Percentiles rank a stretch among this genome's conserved stretches.
These are phyloP conservation scores for Beauveria rudraprayagi DNA, from an alignment of 2,329 filamentous ascomycete genomes.

Conservation along the genomic window DNA sequence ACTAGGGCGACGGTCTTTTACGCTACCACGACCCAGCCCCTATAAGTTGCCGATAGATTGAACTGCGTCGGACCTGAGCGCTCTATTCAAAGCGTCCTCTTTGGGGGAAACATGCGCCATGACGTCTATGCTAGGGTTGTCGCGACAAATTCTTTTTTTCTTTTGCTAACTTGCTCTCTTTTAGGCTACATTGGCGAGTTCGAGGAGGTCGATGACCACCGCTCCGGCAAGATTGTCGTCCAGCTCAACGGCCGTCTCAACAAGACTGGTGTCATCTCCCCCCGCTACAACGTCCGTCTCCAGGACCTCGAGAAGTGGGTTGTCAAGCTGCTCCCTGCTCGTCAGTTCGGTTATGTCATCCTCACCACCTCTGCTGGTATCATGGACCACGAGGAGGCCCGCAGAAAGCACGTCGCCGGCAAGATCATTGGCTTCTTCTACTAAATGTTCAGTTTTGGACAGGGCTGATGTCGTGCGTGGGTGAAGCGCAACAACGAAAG, in stretches of 20 bases:
- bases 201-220: conserved; percentile 99
- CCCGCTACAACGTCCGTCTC: conserved; percentile 98
- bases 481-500: conserved; percentile 15
- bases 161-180: conserved; percentile 15
- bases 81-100: conserved; percentile 31
- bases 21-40: conserved; percentile 81
- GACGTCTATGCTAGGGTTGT: conserved; percentile 11
- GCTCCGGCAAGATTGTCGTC: conserved; percentile 98
- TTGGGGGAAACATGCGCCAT: conserved; percentile 23
- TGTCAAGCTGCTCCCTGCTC: conserved; percentile 94
- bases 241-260: conserved; percentile 98
- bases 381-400: conserved; percentile 99
- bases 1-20: conserved; percentile 89
- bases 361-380: conserved; percentile 98
- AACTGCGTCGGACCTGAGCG: conserved; percentile 23
- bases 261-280: conserved; percentile 99
- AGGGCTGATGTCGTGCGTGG: conserved; percentile 9
- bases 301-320: conserved; percentile 99
- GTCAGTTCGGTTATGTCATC: conserved; percentile 99
- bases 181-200: conserved; percentile 98
- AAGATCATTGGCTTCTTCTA: conserved; percentile 99
- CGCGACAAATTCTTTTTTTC: not conserved
- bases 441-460: conserved; percentile 42
- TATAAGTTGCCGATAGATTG: conserved; percentile 99
- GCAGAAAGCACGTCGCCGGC: conserved; percentile 97